Percentiles rank a stretch among this genome's conserved stretches.
Conservation (phyloP, 108 stramenopile species). For the Seminavis robusta region DNA sequence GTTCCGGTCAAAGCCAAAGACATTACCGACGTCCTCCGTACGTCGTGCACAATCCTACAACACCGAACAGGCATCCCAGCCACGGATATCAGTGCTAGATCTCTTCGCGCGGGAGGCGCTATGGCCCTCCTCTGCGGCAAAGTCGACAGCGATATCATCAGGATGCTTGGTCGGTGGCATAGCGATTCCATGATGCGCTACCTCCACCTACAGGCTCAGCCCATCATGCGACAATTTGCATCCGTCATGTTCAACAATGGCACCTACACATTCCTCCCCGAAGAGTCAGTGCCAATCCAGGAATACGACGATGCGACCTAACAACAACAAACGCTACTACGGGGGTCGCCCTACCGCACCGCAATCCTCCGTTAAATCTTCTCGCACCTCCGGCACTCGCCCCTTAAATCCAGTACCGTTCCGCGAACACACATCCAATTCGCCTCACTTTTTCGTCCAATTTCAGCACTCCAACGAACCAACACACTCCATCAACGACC, state of each 20-base stretch:
- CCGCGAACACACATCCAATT: too few species aligned
- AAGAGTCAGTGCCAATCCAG: too few species aligned
- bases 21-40: conserved; percentile 6
- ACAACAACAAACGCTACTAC: too few species aligned
- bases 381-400: too few species aligned
- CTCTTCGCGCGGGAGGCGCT: conserved; percentile 48
- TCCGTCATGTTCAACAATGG: conserved; percentile 24
- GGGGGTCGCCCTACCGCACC: too few species aligned
- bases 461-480: too few species aligned
- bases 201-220: conserved; percentile 34
- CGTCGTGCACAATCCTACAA: conserved; percentile 2
- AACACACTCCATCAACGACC: too few species aligned
- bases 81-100: conserved; percentile 25
- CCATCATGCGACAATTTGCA: conserved; percentile 24
- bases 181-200: conserved; percentile 51
- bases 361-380: too few species aligned
- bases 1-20: neutral
- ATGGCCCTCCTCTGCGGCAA: conserved; percentile 40
- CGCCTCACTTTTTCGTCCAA: too few species aligned
- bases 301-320: too few species aligned
- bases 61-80: conserved; percentile 27
- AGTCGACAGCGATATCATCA: conserved; percentile 45
- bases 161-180: conserved; percentile 47
- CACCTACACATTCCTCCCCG: too few species aligned
- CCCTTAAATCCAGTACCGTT: too few species aligned